A percentile compares a stretch with the other conserved stretches of the same genome.
Conservation (phyloP, 1,284 basidiomycete species). For the Moesziomyces parantarcticus region DNA sequence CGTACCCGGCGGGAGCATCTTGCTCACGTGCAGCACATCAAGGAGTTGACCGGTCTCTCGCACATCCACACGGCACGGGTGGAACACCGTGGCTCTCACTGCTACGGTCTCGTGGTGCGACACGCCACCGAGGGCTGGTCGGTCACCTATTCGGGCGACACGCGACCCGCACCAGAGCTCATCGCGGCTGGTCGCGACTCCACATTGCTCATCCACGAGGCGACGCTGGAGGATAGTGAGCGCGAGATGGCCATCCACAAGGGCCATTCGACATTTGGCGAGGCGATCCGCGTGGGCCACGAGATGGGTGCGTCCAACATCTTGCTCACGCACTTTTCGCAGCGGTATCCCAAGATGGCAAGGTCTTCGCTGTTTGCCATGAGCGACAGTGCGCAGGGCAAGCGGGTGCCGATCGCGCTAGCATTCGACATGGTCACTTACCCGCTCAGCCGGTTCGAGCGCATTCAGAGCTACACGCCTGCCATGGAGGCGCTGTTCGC, state of each 20-base stretch:
- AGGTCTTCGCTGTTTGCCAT: constrained; percentile 63
- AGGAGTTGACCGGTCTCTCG: constrained; percentile 25
- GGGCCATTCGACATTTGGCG: constrained; percentile 87
- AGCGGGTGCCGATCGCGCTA: constrained; percentile 71
- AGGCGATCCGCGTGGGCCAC: constrained; percentile 82
- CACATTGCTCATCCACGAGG: constrained; percentile 91
- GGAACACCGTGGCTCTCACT: constrained; percentile 29
- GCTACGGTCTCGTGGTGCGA: constrained; percentile 66
- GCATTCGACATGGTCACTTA: constrained; percentile 84
- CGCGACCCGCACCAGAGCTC: constrained; percentile 79
- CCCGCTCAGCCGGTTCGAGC: constrained; percentile 81
- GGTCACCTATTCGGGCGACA: constrained; percentile 81
- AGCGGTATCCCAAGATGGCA: constrained; percentile 89
- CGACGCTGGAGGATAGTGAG: constrained; percentile 82
- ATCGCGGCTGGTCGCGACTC: constrained; percentile 77
- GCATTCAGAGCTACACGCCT: constrained; percentile 78
- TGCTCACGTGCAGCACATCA: constrained; percentile 22
- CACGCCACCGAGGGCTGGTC: constrained; percentile 69
- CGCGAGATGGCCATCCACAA: constrained; percentile 77
- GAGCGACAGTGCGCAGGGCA: constrained; percentile 5
- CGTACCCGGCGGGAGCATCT: constrained; percentile 13
- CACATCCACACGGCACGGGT: constrained; percentile 49
- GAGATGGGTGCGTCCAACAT: constrained; percentile 82
- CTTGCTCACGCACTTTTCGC: constrained; percentile 93
- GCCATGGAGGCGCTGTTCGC: constrained; percentile 78